Evolutionary conservation across 2,329 filamentous ascomycete species (phyloP).

Genomic region (Aspergillus quadrilineatus): DNA sequence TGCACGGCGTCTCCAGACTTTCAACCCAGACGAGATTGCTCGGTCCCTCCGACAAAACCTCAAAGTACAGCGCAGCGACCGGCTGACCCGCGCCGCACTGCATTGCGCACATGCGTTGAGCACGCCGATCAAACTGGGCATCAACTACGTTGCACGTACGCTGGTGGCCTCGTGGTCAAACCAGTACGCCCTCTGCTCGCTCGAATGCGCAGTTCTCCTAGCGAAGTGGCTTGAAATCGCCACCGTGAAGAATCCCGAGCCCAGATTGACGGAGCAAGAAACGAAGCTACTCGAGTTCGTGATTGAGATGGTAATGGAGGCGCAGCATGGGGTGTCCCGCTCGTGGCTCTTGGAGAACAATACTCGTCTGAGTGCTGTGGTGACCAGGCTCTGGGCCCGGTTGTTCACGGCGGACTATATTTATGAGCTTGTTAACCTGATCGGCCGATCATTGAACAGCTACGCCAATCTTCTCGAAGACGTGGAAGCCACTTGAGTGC

Average conservation of each 20-base stretch:
- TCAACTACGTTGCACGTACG: constrained; percentile 55
- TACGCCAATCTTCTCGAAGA: constrained; percentile 34
- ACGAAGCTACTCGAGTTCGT: constrained; percentile 35
- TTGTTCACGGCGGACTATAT: constrained; percentile 39
- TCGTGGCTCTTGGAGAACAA: constrained; percentile 35
- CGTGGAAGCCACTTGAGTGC: neutral
- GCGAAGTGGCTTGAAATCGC: constrained; percentile 47
- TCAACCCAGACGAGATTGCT: constrained; percentile 33
- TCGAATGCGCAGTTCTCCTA: constrained; percentile 56
- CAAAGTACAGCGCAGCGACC: constrained; percentile 48
- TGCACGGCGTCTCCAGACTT: constrained; percentile 32
- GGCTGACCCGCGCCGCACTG: constrained; percentile 48
- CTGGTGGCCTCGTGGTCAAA: constrained; percentile 60
- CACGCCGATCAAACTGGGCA: constrained; percentile 56
- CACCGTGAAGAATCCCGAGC: constrained; percentile 26
- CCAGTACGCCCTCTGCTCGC: constrained; percentile 54
- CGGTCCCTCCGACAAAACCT: constrained; percentile 32
- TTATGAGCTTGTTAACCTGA: constrained; percentile 38
- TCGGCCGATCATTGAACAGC: constrained; percentile 34
- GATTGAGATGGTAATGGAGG: constrained; percentile 39
- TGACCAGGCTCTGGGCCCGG: constrained; percentile 35
- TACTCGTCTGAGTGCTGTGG: constrained; percentile 32
- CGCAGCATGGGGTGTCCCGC: constrained; percentile 30
- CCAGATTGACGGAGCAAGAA: constrained; percentile 34
- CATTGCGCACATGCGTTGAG: constrained; percentile 57